phyloP scores from a whole-genome alignment of 495 filamentous ascomycete genomes.

The Talaromyces adpressus region DNA sequence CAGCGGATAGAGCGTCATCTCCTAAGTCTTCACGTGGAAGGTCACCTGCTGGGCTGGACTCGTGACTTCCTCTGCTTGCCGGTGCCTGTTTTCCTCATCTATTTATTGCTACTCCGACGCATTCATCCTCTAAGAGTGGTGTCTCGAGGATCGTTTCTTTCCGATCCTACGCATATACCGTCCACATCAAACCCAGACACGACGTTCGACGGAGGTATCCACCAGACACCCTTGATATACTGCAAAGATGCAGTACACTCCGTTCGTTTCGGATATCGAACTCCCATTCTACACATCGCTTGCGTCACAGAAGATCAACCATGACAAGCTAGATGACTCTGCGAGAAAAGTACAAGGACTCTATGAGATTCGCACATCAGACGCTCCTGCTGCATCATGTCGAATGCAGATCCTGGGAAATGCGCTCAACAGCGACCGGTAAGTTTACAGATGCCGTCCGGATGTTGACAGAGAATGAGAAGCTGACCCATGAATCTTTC shows the following conservation, averaged over 20 bases:
- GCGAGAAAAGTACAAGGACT: conserved; percentile 79
- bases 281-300: conserved; percentile 88
- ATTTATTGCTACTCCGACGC: not conserved
- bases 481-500: not conserved
- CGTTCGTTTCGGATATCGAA: conserved; percentile 90
- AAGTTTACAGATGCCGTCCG: conserved; percentile 28
- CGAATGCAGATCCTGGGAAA: conserved; percentile 84
- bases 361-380: conserved; percentile 72
- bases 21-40: not conserved
- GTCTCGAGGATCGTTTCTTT: not conserved
- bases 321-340: conserved; percentile 93
- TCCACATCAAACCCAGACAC: not conserved
- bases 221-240: not conserved
- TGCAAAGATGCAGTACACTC: conserved; percentile 55
- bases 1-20: not conserved
- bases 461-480: not conserved
- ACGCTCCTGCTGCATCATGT: conserved; percentile 62
- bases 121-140: not conserved
- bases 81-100: not conserved
- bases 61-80: conserved; percentile 4
- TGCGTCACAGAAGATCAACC: conserved; percentile 84
- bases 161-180: not conserved
- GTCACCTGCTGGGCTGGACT: not conserved
- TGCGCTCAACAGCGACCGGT: conserved; percentile 78
- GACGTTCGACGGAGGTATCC: not conserved